Evolutionary conservation across 75 land plant species (phyloP), one percentile per base, ranked within the genome.

Genomic region (Cupressus sempervirens): DNA sequence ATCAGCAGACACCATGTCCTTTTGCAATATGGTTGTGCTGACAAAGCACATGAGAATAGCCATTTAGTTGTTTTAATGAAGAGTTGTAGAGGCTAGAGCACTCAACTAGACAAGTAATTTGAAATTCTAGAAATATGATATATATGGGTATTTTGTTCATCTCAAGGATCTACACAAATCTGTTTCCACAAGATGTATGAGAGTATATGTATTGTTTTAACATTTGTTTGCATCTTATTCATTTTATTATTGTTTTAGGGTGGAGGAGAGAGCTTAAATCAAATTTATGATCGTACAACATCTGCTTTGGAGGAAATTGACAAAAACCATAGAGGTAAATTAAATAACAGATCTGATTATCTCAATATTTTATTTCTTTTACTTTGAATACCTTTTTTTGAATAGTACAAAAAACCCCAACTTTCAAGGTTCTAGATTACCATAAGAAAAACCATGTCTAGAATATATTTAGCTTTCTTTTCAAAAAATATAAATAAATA

Each of bases 251-350:
- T 48, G 7, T 50, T 84, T 38, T 81, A 97, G 99, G 99, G 96
- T 87, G 99, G 98, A 88, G 99, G 99, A 86, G 99, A 98, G 89
- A 96, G 98, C 89, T 38, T 90, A 46, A 90, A 93, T 85, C 94
- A 96, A 86, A 89, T 98, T 76, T 86, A 88, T 81, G 74, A 84
- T 34, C 98, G 99, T 41, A 84, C 91, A 65, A 90, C 88, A 80
- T 84, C 91, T 82, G 83, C 91, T 35, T 87, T 94, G 87, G 87
- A 98, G 58, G 90, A 85, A 81, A 92, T 98, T 83, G 97, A 92
- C 77, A 58, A 72, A 16, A 91, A 91, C 75, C 98, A 97, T 82
- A 86, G 40, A 88, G 99, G 99, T 95, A 86, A 40, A 50, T 11
- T 70, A 12, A 79, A 79, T 23, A 23, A 79, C 32, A 43, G 4